These are phyloP conservation scores for Tetratostichococcus sp. DNA, from an alignment of 139 green algal genomes.

Conservation along the genomic window DNA sequence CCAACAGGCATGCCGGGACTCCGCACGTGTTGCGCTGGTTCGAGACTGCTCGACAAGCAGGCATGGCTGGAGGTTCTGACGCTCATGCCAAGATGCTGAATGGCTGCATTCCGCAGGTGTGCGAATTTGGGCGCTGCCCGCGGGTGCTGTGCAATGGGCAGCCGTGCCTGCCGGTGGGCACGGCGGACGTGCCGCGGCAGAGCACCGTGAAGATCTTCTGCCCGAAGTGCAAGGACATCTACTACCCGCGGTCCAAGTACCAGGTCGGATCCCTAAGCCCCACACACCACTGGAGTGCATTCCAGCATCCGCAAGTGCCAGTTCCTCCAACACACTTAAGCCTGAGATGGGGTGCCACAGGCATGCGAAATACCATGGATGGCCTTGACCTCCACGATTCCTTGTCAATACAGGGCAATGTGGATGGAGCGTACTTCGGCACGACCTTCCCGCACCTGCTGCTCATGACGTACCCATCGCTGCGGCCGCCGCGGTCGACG, in stretches of 20 bases:
- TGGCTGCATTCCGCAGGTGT: slow-evolving; percentile 6
- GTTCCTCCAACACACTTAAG: no score
- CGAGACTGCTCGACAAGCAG: no score
- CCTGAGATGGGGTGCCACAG: no score
- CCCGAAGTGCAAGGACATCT: slow-evolving; percentile 91
- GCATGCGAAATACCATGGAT: neutral
- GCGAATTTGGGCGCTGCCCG: slow-evolving; percentile 90
- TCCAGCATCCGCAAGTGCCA: no score
- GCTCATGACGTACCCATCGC: slow-evolving; percentile 85
- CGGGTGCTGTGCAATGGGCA: slow-evolving; percentile 86
- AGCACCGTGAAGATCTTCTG: slow-evolving; percentile 91
- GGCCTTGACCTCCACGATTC: neutral
- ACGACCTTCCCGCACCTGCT: slow-evolving; percentile 96
- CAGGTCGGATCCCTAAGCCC: slow-evolving; percentile 57
- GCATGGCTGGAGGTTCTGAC: no score
- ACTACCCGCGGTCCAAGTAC: slow-evolving; percentile 86
- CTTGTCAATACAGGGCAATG: slow-evolving; percentile 40
- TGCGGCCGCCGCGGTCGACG: slow-evolving; percentile 57
- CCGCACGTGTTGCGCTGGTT: no score
- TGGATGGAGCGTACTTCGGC: slow-evolving; percentile 93
- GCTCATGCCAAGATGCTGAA: no score
- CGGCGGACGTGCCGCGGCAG: slow-evolving; percentile 80
- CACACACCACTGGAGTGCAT: no score
- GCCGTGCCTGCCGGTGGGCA: slow-evolving; percentile 86
- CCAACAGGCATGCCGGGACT: no score